Conservation (phyloP, 2,329 filamentous ascomycete genomes). For the Colletotrichum musae region DNA sequence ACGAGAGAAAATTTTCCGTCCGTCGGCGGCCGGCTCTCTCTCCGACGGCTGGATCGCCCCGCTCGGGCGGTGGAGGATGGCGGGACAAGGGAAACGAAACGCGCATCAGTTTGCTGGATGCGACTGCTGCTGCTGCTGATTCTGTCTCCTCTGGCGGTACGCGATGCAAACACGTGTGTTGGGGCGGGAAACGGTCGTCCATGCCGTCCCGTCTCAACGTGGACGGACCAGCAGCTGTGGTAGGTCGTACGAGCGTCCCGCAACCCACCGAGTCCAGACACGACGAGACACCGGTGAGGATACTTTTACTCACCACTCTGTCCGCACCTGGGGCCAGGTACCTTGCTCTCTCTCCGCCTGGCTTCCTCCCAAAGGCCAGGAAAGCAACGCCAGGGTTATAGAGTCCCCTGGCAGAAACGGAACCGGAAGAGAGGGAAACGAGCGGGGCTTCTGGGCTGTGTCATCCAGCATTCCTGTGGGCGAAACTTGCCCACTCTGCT, state of each 20-base stretch:
- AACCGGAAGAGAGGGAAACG: slow-evolving; percentile 29
- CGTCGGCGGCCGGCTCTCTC: slow-evolving; percentile 12
- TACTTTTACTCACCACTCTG: background rate
- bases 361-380: background rate
- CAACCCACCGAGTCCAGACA: background rate
- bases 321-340: background rate
- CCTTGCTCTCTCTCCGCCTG: background rate
- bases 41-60: slow-evolving; percentile 14
- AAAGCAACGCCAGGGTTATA: slow-evolving; percentile 4
- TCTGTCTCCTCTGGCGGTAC: slow-evolving; percentile 13
- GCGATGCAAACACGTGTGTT: slow-evolving; percentile 33
- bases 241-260: slow-evolving; percentile 15
- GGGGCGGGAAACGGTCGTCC: slow-evolving; percentile 8
- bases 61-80: background rate
- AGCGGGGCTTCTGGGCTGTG: slow-evolving; percentile 30
- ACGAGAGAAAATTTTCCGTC: slow-evolving; percentile 32
- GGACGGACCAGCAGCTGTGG: slow-evolving; percentile 26
- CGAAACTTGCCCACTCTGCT: slow-evolving; percentile 15
- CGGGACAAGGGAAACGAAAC: slow-evolving; percentile 8
- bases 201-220: slow-evolving; percentile 34
- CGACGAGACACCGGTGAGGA: background rate
- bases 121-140: background rate
- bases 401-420: slow-evolving; percentile 20
- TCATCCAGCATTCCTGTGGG: slow-evolving; percentile 3
- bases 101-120: slow-evolving; percentile 4